Evolutionary conservation across 2,329 filamentous ascomycete species (phyloP), one percentile per base, ranked within the genome.

Genomic region (Ophiostoma novo-ulmi): DNA sequence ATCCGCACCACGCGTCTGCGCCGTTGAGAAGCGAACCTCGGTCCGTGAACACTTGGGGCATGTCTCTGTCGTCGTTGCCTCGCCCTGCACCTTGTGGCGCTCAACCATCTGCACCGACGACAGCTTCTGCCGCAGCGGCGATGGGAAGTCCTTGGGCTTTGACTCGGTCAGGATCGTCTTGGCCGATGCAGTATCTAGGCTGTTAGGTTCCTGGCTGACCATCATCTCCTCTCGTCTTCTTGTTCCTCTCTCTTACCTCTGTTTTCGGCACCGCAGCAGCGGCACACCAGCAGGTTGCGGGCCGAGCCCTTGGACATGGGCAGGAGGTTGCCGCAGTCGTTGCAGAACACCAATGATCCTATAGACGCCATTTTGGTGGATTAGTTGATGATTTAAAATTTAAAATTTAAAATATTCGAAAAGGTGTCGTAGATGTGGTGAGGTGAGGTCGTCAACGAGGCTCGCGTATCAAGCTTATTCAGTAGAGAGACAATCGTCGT

Each of bases 111-210:
- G 93, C 31, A 97, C 89, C 63, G 90, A 91, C n/a, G 94, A 97
- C 73, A 88, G 87, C 80, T 97, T 96, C 75, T 93, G 89, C 76
- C 94, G 88, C 69, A 98, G 82, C n/a, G 91, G 83, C 0, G 94
- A 98, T 2, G 95, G 95, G 77, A 98, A 98, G 70, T 94, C 92
- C 68, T 90, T 89, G 0, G 93, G 88, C 77, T 96, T 97, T n/a
- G 93, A 97, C 73, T 87, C 84, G 2, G 94, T 97, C 65, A 90
- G 84, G 70, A 94, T 91, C 0, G 88, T 89, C 77, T 91, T 93
- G 13, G 90, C 88, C 10, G 89, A 87, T 5, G 90, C 87, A 36
- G 87, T 90, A 79, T 95, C 72, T 75, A 14, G 14, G 6, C 6
- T 61, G 67, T 41, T 41, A 63, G 35, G 13, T 13, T 10, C 4